These are phyloP conservation scores for Botrytis deweyae DNA, from an alignment of 2,329 filamentous ascomycete species.

Conservation along the genomic window DNA sequence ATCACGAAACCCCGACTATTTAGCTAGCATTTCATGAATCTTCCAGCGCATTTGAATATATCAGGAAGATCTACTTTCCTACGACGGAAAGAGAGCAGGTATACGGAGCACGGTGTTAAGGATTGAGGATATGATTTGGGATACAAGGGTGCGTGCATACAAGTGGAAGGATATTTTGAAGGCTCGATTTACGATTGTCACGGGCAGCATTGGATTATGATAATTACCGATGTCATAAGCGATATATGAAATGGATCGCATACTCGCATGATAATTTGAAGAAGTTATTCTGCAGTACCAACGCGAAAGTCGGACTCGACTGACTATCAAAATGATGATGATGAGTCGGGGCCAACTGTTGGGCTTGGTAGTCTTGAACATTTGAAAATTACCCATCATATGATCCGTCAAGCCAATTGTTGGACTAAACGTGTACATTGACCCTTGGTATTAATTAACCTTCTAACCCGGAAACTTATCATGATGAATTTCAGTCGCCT, in stretches of 20 bases:
- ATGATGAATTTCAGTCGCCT: background rate
- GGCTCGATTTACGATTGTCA: background rate
- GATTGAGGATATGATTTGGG: background rate
- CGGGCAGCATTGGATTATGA: background rate
- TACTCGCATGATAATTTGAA: background rate
- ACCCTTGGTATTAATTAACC: background rate
- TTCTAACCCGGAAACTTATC: background rate
- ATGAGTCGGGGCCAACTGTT: background rate
- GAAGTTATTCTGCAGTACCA: background rate
- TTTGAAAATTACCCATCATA: background rate
- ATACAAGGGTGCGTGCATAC: slow-evolving; percentile 9
- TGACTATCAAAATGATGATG: background rate
- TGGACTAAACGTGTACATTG: background rate
- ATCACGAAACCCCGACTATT: slow-evolving; percentile 39
- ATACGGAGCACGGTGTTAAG: slow-evolving; percentile 21
- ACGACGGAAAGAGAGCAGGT: slow-evolving; percentile 4
- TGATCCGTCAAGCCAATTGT: background rate
- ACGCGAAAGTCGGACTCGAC: background rate
- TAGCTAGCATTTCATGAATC: background rate
- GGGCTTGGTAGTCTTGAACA: background rate
- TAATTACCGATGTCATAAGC: background rate
- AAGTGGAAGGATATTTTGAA: slow-evolving; percentile 1
- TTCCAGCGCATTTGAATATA: slow-evolving; percentile 14
- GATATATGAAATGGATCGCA: background rate
- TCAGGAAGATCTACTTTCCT: background rate